phyloP scores from a whole-genome alignment of 371 early-diverging fungal genomes.

The Mucor saturninus region DNA sequence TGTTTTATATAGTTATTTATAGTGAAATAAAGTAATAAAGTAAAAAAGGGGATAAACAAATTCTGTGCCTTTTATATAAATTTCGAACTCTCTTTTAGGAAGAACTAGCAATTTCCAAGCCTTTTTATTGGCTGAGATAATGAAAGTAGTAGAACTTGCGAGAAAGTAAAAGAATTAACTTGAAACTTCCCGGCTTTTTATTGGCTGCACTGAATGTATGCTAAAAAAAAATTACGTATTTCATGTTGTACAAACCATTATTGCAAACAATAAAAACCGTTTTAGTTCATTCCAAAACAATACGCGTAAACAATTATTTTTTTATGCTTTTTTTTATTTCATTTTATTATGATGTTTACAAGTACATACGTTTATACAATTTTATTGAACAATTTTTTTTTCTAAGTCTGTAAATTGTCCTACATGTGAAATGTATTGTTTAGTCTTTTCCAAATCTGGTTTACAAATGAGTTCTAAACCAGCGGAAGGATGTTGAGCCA shows the following conservation, averaged over 20 bases:
- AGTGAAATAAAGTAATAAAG: conserved; percentile 1
- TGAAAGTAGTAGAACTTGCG: conserved; percentile 18
- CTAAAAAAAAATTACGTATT: conserved; percentile 1
- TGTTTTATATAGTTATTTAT: neutral
- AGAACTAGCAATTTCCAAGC: conserved; percentile 21
- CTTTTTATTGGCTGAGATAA: conserved; percentile 9
- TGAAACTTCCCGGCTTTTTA: neutral
- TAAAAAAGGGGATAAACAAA: neutral
- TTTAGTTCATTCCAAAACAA: no score
- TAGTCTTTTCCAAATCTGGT: conserved; percentile 28
- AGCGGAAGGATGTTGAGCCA: conserved; percentile 29
- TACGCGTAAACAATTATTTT: no score
- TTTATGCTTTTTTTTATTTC: no score
- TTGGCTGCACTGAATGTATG: neutral
- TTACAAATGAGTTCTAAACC: conserved; percentile 37
- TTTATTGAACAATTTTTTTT: conserved; percentile 13
- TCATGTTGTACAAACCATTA: no score
- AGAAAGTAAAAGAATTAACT: conserved; percentile 19
- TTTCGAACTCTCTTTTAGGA: neutral
- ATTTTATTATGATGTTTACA: neutral
- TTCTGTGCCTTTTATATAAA: conserved; percentile 7
- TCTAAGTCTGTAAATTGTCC: conserved; percentile 24
- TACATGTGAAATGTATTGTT: conserved; percentile 8
- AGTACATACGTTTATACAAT: neutral
- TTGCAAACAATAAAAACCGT: no score